Base-by-base conservation (phyloP, 176 grass and related monocot species). In the Musa itinerans region DNA sequence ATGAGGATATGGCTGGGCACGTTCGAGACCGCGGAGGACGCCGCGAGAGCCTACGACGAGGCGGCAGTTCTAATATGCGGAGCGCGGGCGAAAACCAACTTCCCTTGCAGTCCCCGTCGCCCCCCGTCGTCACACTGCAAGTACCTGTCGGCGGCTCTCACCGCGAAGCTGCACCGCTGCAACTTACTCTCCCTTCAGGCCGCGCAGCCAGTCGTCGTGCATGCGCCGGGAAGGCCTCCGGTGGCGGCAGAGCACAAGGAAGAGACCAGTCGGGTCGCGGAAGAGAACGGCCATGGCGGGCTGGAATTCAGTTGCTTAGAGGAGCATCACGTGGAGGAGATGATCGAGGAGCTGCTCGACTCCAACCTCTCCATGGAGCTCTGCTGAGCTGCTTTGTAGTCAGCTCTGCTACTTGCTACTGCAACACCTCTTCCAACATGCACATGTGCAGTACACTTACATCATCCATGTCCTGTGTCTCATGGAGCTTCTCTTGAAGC, bases 1-100 rank as follows among this genome's bases (percentile, higher is more conserved):
- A 91, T 88, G 9, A 91, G 95, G 76, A 99, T 99, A 78, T 99
- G 95, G 95, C 88, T 99, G 27, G 95, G 95, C 52, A 99, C 95
- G 74, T 99, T 99, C 82, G 91, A 99, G 83, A 89, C 95, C 78
- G 95, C 88, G 0, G 88, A 94, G 86, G 95, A 99, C 82, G 95
- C 95, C 11, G 95, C 95, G 68, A 80, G 90, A 29, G 95, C 95
- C 64, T 99, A 99, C 84, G 95, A 99, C 78, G 95, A 99, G 80
- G 95, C 95, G 12, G 86, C 95, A 43, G 78, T 88, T 49, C 88
- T 99, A 73, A 99, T 99, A 91, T 94, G 95, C 74, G 90, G 95
- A 56, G 74, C 88, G 12, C 78, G 86, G 57, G 86, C 82, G 51
- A 83, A 89, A 82, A 99, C 89, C 81, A 99, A 99, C 74, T 99